phyloP scores from a whole-genome alignment of 805 yeast species.

The Wickerhamiella domercqiae region DNA sequence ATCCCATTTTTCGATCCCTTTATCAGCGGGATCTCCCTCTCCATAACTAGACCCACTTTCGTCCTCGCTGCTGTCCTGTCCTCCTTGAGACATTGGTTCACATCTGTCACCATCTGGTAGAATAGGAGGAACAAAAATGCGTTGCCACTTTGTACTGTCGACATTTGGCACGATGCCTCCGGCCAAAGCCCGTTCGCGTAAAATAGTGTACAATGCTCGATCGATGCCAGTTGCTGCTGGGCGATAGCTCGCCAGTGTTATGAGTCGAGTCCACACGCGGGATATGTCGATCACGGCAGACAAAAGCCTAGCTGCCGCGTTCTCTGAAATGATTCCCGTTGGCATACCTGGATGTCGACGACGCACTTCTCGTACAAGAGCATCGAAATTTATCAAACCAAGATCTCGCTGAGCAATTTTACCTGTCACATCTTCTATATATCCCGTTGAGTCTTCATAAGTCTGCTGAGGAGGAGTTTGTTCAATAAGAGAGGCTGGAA shows the following conservation, averaged over 20 bases:
- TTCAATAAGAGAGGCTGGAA: constrained; percentile 3
- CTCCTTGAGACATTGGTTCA: neutral
- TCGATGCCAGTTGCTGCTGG: neutral
- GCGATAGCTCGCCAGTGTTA: neutral
- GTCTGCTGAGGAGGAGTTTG: neutral
- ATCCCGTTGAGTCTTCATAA: neutral
- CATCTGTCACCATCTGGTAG: neutral
- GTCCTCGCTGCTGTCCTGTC: neutral
- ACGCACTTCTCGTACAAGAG: neutral
- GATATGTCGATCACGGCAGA: neutral
- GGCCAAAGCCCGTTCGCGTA: neutral
- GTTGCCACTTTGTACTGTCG: neutral
- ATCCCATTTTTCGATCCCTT: neutral
- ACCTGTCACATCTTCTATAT: neutral
- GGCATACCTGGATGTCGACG: too few species aligned
- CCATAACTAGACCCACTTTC: neutral
- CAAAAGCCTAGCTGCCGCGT: neutral
- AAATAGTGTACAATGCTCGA: neutral
- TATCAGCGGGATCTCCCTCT: constrained; percentile 1
- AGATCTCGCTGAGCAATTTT: too few species aligned
- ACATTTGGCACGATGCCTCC: neutral
- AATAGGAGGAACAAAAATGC: neutral
- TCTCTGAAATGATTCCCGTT: neutral
- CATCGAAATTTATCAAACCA: neutral
- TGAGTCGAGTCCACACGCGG: neutral